A percentile compares a stretch with the other conserved stretches of the same genome.
phyloP scores from a whole-genome alignment of 2,329 filamentous ascomycete genomes.

The Hypoxylon rubiginosum region DNA sequence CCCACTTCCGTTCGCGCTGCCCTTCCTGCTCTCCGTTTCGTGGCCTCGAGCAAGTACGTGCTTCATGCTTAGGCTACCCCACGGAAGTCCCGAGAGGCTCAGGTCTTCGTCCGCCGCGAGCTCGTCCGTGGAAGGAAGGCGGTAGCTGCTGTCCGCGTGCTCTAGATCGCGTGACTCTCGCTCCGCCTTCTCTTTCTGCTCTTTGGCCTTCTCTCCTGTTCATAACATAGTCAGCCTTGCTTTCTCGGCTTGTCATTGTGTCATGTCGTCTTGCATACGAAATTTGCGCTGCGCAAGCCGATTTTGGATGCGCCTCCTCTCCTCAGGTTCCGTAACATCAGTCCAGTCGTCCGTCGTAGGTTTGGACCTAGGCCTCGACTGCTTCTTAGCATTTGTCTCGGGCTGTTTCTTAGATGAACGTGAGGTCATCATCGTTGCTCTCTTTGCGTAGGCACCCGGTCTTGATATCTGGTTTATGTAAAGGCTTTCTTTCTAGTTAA shows the following conservation, averaged over 20 bases:
- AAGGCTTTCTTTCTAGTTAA: constrained; percentile 15
- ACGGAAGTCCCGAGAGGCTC: constrained; percentile 75
- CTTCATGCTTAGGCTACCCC: constrained; percentile 76
- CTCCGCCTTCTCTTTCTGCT: constrained; percentile 75
- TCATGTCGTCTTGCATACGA: constrained; percentile 62
- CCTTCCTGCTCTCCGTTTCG: constrained; percentile 60
- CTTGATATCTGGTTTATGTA: constrained; percentile 10
- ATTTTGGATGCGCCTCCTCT: constrained; percentile 81
- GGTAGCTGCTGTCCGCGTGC: constrained; percentile 74
- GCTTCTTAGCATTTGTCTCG: constrained; percentile 48
- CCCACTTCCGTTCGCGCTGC: constrained; percentile 41
- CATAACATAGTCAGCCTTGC: constrained; percentile 21
- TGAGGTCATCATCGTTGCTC: constrained; percentile 39
- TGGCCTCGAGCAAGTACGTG: constrained; percentile 66
- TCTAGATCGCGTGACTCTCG: constrained; percentile 74
- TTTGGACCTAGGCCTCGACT: constrained; percentile 55
- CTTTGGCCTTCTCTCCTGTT: constrained; percentile 77
- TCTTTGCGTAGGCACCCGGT: constrained; percentile 33
- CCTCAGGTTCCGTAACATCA: constrained; percentile 76
- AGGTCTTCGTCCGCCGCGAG: constrained; percentile 62
- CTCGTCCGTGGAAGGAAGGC: constrained; percentile 69
- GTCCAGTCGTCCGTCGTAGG: constrained; percentile 74
- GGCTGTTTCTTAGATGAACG: constrained; percentile 55
- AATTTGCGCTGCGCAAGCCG: constrained; percentile 82
- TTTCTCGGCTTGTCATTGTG: background rate